Percentiles rank a stretch among this genome's conserved stretches.
phyloP scores from a whole-genome alignment of 2,329 filamentous ascomycete genomes.

The Colletotrichum sp. region DNA sequence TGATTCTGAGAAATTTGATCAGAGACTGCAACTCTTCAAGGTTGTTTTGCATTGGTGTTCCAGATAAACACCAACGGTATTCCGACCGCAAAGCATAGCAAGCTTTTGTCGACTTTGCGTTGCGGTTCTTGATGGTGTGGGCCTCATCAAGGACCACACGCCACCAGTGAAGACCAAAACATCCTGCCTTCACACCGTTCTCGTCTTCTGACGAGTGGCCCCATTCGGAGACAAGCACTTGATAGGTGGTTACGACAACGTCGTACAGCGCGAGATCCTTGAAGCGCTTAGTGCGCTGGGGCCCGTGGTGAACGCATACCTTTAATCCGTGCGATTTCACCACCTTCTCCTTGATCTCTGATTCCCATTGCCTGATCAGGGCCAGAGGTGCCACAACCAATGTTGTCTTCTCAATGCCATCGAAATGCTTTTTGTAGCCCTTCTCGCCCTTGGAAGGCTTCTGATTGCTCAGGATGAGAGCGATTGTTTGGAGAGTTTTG shows the following conservation, averaged over 20 bases:
- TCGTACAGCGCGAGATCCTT: constrained; percentile 84
- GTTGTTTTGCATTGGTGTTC: constrained; percentile 98
- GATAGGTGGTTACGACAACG: constrained; percentile 96
- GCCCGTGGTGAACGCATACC: constrained; percentile 90
- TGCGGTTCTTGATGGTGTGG: constrained; percentile 98
- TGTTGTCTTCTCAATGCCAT: constrained; percentile 76
- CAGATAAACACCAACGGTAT: constrained; percentile 95
- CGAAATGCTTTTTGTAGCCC: constrained; percentile 71
- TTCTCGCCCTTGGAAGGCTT: constrained; percentile 67
- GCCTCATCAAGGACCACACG: constrained; percentile 95
- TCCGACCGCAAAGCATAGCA: constrained; percentile 84
- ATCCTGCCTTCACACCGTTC: constrained; percentile 73
- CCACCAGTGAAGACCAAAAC: constrained; percentile 94
- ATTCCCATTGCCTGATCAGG: constrained; percentile 96
- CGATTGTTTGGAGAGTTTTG: constrained; percentile 94
- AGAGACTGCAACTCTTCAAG: constrained; percentile 94
- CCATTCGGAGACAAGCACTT: constrained; percentile 92
- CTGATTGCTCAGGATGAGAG: constrained; percentile 83
- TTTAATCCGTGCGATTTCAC: constrained; percentile 70
- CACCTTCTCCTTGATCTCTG: constrained; percentile 87
- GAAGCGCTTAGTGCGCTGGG: constrained; percentile 79
- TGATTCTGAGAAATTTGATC: constrained; percentile 90
- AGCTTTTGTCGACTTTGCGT: constrained; percentile 92
- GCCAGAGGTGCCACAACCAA: constrained; percentile 92
- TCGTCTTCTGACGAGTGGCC: constrained; percentile 67